Evolutionary conservation across 331 rosid genomes (phyloP).

Genomic region (Spiraea crenata): DNA sequence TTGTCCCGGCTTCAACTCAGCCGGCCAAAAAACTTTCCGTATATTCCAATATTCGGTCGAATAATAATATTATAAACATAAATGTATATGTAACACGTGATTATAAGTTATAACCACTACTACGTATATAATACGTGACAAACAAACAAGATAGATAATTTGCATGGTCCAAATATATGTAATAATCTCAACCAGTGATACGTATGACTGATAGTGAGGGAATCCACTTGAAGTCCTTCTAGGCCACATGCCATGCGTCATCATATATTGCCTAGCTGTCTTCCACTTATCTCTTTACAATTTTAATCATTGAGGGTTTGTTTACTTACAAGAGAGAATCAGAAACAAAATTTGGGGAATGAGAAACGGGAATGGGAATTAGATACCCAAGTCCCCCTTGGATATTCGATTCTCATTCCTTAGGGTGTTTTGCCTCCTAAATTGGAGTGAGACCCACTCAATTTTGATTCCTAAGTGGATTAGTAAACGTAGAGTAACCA

Average conservation of each 20-base stretch:
- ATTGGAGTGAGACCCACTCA: too few species aligned
- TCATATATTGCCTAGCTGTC: background rate
- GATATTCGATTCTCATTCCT: too few species aligned
- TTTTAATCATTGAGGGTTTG: background rate
- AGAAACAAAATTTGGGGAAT: too few species aligned
- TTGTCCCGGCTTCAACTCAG: background rate
- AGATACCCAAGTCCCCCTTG: too few species aligned
- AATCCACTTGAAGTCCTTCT: slow-evolving; percentile 12
- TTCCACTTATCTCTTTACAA: background rate
- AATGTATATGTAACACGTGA: background rate
- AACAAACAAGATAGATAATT: background rate
- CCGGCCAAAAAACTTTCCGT: background rate
- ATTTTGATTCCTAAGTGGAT: too few species aligned
- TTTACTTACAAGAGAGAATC: too few species aligned
- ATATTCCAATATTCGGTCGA: background rate
- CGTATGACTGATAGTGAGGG: background rate
- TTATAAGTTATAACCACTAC: slow-evolving; percentile 1
- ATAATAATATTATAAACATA: background rate
- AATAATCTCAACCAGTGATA: background rate
- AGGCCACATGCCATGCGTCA: background rate
- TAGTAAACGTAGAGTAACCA: too few species aligned
- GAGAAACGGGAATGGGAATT: too few species aligned
- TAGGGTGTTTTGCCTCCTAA: too few species aligned
- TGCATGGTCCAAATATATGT: background rate
- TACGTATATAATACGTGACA: background rate